A percentile compares a stretch with the other conserved stretches of the same genome.
phyloP scores from a whole-genome alignment of 129 eudicot genomes.

The Deinandra increscens region DNA sequence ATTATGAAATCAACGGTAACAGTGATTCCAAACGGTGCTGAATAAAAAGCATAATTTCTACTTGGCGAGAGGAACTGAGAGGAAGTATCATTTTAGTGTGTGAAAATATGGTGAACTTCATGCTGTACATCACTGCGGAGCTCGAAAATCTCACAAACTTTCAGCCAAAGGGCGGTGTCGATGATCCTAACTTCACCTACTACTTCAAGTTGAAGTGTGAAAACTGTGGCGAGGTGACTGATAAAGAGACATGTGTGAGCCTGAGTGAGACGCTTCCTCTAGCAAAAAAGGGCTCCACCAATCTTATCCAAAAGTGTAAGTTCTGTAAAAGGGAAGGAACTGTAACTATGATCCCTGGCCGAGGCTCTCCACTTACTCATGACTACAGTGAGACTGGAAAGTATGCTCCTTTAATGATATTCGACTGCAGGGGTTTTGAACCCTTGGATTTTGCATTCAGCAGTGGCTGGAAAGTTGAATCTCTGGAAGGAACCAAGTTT shows the following conservation, averaged over 20 bases:
- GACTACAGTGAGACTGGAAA: slow-evolving; percentile 49
- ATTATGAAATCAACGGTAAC: background rate
- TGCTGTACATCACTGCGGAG: slow-evolving; percentile 55
- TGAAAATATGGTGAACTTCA: slow-evolving; percentile 66
- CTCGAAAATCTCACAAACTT: slow-evolving; percentile 61
- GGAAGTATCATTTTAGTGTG: slow-evolving; percentile 18
- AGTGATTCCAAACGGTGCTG: slow-evolving; percentile 1
- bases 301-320: slow-evolving; percentile 94
- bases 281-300: slow-evolving; percentile 42
- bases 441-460: slow-evolving; percentile 77
- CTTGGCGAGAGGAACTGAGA: too few relatives aligned
- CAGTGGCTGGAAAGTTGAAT: slow-evolving; percentile 74
- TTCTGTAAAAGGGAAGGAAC: slow-evolving; percentile 86
- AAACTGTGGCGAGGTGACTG: slow-evolving; percentile 43
- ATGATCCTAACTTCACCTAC: slow-evolving; percentile 64
- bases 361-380: slow-evolving; percentile 62
- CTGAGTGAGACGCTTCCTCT: slow-evolving; percentile 60
- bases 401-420: slow-evolving; percentile 67
- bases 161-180: slow-evolving; percentile 70
- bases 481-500: slow-evolving; percentile 73
- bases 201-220: slow-evolving; percentile 50
- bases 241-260: slow-evolving; percentile 54
- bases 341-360: slow-evolving; percentile 66
- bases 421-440: slow-evolving; percentile 90
- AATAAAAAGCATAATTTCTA: slow-evolving; percentile 11